Evolutionary conservation across 768 basidiomycete species (phyloP).

Genomic region (Brasilioporus rufonigricans): DNA sequence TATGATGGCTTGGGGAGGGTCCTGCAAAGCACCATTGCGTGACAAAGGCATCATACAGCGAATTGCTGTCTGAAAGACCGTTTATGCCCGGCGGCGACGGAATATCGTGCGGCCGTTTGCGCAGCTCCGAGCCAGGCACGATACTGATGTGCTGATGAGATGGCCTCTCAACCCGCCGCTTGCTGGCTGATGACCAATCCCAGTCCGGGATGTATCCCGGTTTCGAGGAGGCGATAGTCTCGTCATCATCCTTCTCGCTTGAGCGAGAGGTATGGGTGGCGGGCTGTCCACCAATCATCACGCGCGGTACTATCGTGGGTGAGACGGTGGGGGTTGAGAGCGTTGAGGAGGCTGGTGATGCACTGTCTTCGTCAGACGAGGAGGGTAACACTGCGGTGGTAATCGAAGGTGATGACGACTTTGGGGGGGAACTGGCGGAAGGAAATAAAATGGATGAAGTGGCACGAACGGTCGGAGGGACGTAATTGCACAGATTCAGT

Average conservation of each 20-base stretch:
- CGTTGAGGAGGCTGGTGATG: conserved; percentile 27
- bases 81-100: background rate
- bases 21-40: conserved; percentile 67
- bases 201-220: conserved; percentile 15
- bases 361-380: conserved; percentile 11
- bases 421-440: background rate
- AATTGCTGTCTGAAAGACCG: conserved; percentile 21
- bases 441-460: conserved; percentile 2
- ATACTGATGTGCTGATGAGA: background rate
- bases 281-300: conserved; percentile 27
- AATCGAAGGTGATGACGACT: background rate
- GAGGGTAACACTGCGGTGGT: background rate
- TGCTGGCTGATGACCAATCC: conserved; percentile 21
- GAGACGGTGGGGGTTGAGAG: conserved; percentile 26
- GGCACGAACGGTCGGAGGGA: conserved; percentile 22
- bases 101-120: background rate
- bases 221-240: background rate
- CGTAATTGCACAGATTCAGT: conserved; percentile 34
- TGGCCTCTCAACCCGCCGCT: background rate
- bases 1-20: conserved; percentile 25
- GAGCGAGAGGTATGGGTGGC: conserved; percentile 18
- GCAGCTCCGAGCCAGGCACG: conserved; percentile 25
- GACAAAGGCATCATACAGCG: conserved; percentile 59
- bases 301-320: conserved; percentile 18
- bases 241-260: background rate